Evolutionary conservation across 1,139 yeast genomes (phyloP).

Genomic region (Hyphopichia wangnamkhiaoensis): DNA sequence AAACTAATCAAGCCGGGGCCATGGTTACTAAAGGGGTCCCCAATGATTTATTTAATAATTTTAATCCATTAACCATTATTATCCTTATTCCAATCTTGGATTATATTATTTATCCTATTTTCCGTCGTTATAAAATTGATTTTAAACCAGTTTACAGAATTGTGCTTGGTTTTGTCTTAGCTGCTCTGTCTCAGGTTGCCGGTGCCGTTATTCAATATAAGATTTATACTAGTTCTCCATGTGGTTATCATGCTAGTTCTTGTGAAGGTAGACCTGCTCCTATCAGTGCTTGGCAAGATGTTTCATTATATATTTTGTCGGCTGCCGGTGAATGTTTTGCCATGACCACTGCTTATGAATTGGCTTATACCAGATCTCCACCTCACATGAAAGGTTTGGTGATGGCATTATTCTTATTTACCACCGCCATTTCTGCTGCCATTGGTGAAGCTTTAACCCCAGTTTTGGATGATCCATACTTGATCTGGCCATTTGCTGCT

Average conservation of each 20-base stretch:
- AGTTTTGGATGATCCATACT: conserved; percentile 54
- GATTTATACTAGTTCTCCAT: conserved; percentile 37
- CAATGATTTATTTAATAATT: conserved; percentile 66
- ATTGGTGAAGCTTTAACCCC: conserved; percentile 56
- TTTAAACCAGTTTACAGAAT: conserved; percentile 41
- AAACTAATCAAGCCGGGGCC: conserved; percentile 66
- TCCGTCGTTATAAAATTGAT: conserved; percentile 47
- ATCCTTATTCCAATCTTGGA: conserved; percentile 66
- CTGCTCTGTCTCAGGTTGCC: conserved; percentile 40
- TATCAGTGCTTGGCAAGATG: conserved; percentile 58
- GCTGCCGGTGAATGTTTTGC: conserved; percentile 74
- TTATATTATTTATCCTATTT: conserved; percentile 55
- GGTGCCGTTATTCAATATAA: conserved; percentile 41
- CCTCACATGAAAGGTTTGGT: conserved; percentile 67
- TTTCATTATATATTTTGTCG: conserved; percentile 51
- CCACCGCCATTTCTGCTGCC: conserved; percentile 62
- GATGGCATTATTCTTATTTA: conserved; percentile 64
- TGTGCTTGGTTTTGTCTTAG: conserved; percentile 35
- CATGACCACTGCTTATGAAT: conserved; percentile 65
- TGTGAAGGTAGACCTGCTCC: conserved; percentile 52
- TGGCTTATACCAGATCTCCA: conserved; percentile 72
- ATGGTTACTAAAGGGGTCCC: conserved; percentile 70
- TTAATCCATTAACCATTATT: conserved; percentile 68
- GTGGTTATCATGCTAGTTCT: conserved; percentile 45
- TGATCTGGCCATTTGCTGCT: conserved; percentile 57